phyloP scores from a whole-genome alignment of 75 land plant genomes.

The Isoetes taiwanensis region DNA sequence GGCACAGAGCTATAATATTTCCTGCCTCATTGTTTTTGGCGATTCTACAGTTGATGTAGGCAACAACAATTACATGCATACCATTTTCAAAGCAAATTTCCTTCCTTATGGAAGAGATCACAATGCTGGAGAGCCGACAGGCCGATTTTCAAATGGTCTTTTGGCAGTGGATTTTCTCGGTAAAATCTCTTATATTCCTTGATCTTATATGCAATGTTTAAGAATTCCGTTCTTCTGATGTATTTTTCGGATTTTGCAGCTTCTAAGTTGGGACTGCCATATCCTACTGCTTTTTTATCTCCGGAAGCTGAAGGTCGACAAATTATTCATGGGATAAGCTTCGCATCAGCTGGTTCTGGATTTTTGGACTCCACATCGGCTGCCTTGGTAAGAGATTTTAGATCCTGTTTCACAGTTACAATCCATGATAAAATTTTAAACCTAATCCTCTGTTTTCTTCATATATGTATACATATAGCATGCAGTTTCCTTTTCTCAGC shows the following conservation, averaged over 20 bases:
- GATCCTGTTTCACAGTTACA: no score
- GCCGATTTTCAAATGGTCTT: background rate
- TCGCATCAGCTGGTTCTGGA: conserved; percentile 76
- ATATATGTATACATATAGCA: no score
- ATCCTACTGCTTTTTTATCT: conserved; percentile 50
- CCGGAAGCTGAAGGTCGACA: conserved; percentile 23
- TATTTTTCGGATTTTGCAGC: conserved; percentile 23
- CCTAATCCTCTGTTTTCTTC: no score
- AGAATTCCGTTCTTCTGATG: background rate
- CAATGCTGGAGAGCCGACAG: background rate
- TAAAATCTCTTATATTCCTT: background rate
- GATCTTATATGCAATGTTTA: no score
- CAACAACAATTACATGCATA: conserved; percentile 2
- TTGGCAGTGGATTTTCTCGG: background rate
- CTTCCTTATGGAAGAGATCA: background rate
- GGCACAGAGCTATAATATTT: no score
- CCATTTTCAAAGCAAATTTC: background rate
- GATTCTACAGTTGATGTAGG: conserved; percentile 6
- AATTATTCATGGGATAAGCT: conserved; percentile 48
- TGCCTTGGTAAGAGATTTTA: no score
- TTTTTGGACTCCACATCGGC: conserved; percentile 64
- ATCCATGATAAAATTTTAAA: no score
- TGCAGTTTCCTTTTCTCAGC: no score
- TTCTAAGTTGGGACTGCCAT: conserved; percentile 35
- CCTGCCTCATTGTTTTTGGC: conserved; percentile 38